Evolutionary conservation across 2,329 filamentous ascomycete genomes (phyloP), one percentile per base, ranked within the genome.

Genomic region (Akanthomyces muscarius): DNA sequence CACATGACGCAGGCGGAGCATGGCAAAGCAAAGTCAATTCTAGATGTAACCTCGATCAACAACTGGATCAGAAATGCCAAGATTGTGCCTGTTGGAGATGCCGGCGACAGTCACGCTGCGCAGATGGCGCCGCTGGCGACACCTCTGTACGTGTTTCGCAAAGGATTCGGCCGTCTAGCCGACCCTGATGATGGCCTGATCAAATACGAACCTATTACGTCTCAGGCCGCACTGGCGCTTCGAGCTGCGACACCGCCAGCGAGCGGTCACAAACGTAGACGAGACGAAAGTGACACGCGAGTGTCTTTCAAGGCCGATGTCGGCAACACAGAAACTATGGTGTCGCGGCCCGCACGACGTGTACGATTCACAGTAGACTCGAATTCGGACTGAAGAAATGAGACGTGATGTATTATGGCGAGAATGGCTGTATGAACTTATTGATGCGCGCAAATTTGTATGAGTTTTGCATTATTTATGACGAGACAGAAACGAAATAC

Each of bases 1-100:
- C 81, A 86, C 41, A 94, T 97, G 90, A 90, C 89, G 0, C 86
- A 86, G 63, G 82, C 82, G 2, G 85, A 88, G 68, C 83, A 86
- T 65, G 78, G 79, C 53, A 78, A 77, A 60, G 80, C 81, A 66
- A 86, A 83, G 68, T 79, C 77, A 5, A 80, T 87, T n/a, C 70
- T 87, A 5, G 85, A 87, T 64, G 83, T 87, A 67, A 72, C 76
- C 25, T 77, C 78, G 0, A 83, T 88, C 56, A 85, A 83, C 68
- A 78, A 85, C 64, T 88, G 85, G 84, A 84, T 88, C 47, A 74
- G 79, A 63, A 81, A 84, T 60, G 78, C 80, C 1, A 76, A 71
- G 55, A 81, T 87, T 54, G 69, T 78, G 28, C 68, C 72, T 11
- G 64, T 76, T 21, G 69, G 70, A 2, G 63, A 69, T 8, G 69